Conservation (phyloP, 768 basidiomycete species). For the Agaricus blazei region DNA sequence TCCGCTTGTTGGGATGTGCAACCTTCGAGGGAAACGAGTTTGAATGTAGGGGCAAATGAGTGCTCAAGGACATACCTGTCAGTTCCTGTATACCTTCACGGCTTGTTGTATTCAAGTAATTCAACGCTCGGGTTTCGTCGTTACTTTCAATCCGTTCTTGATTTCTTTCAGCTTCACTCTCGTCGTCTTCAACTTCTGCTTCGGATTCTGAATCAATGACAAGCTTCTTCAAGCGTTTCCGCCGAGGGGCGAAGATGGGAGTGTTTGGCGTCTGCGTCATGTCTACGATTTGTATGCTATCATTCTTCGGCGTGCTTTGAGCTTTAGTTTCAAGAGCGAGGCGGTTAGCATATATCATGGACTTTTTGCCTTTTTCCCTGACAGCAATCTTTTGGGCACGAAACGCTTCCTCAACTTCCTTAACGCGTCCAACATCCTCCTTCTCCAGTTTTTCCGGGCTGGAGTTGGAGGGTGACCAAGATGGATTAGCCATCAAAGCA, state of each 20-base stretch:
- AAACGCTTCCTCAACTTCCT: conserved; percentile 68
- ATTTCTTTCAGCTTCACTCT: conserved; percentile 31
- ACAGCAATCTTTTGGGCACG: conserved; percentile 60
- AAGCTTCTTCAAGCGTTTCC: conserved; percentile 52
- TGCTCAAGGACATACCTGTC: conserved; percentile 47
- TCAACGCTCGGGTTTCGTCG: conserved; percentile 48
- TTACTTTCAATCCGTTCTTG: conserved; percentile 26
- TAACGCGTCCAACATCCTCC: conserved; percentile 55
- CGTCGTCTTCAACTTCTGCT: conserved; percentile 44
- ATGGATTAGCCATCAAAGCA: conserved; percentile 48
- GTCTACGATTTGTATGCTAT: conserved; percentile 3
- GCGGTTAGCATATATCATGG: conserved; percentile 77
- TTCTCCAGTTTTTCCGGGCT: conserved; percentile 21
- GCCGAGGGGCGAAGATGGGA: conserved; percentile 34
- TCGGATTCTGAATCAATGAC: conserved; percentile 70
- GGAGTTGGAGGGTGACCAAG: conserved; percentile 41
- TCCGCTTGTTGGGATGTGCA: conserved; percentile 80
- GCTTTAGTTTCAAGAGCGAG: conserved; percentile 39
- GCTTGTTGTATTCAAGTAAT: conserved; percentile 64
- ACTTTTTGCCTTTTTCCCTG: conserved; percentile 75
- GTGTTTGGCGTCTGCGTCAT: conserved; percentile 38
- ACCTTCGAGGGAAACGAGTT: conserved; percentile 35
- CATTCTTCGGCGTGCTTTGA: conserved; percentile 12
- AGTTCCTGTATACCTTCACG: conserved; percentile 67
- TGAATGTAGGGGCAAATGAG: neutral